These are phyloP conservation scores for Hygrophila difformis DNA, from an alignment of 257 asterid species.

Conservation along the genomic window DNA sequence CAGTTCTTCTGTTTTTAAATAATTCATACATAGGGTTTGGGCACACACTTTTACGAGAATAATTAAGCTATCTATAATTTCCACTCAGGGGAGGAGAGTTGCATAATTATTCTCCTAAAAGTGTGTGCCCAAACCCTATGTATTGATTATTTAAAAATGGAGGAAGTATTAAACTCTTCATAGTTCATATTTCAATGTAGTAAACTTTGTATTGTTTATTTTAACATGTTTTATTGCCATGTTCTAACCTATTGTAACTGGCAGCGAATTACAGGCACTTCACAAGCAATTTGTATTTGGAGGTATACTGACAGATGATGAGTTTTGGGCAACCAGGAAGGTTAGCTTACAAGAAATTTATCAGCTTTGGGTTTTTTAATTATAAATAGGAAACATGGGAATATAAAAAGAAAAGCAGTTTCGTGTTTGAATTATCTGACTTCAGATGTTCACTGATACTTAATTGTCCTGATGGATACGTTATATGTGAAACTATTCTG, in stretches of 20 bases:
- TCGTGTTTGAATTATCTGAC: background rate
- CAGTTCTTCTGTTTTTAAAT: too few relatives aligned
- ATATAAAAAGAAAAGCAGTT: slow-evolving; percentile 10
- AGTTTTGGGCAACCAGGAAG: slow-evolving; percentile 98
- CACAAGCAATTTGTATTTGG: slow-evolving; percentile 85
- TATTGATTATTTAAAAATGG: too few relatives aligned
- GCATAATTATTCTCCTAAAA: too few relatives aligned
- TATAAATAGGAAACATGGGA: too few relatives aligned
- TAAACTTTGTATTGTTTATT: slow-evolving; percentile 15
- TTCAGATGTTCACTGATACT: too few relatives aligned
- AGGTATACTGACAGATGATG: slow-evolving; percentile 78
- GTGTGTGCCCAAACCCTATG: too few relatives aligned
- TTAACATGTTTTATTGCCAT: slow-evolving; percentile 16
- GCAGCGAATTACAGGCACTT: slow-evolving; percentile 86
- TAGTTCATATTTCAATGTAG: too few relatives aligned
- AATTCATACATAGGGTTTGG: too few relatives aligned
- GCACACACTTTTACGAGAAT: too few relatives aligned
- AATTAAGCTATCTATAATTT: too few relatives aligned
- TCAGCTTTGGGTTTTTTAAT: background rate
- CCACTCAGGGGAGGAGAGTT: too few relatives aligned
- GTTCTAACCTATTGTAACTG: slow-evolving; percentile 41
- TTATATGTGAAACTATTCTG: slow-evolving; percentile 9
- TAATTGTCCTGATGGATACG: background rate
- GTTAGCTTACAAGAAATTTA: slow-evolving; percentile 37
- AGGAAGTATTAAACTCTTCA: too few relatives aligned